Conservation (phyloP, 306 rosid genomes). For the Quercus agrifolia region DNA sequence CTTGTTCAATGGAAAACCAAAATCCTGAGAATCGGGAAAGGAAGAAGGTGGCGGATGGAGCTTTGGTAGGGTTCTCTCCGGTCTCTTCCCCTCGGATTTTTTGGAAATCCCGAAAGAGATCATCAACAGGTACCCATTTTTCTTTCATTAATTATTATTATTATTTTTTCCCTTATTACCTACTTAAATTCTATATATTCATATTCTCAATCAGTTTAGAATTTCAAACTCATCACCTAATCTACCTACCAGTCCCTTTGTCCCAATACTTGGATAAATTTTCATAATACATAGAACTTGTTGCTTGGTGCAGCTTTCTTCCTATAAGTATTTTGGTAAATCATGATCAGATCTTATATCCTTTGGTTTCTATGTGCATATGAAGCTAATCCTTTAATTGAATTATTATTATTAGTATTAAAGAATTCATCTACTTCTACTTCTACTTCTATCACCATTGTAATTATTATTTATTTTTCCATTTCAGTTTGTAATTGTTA, state of each 20-base stretch:
- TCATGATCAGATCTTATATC: not conserved
- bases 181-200: too few species aligned
- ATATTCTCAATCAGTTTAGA: too few species aligned
- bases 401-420: not conserved
- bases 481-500: too few species aligned
- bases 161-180: too few species aligned
- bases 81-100: slow-evolving; percentile 57
- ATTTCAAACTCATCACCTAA: too few species aligned
- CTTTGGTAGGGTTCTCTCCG: slow-evolving; percentile 68
- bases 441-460: not conserved
- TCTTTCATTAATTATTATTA: too few species aligned
- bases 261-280: too few species aligned
- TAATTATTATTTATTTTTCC: too few species aligned
- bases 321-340: too few species aligned
- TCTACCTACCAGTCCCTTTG: too few species aligned
- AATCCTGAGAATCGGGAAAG: not conserved
- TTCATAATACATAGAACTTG: too few species aligned
- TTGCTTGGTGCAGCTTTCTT: too few species aligned
- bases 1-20: slow-evolving; percentile 42
- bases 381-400: not conserved
- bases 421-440: not conserved
- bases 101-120: slow-evolving; percentile 89
- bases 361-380: not conserved
- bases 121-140: slow-evolving; percentile 43
- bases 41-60: slow-evolving; percentile 46